Base-by-base conservation (phyloP, 1,284 basidiomycete species). In the Hymenochaete sp. region DNA sequence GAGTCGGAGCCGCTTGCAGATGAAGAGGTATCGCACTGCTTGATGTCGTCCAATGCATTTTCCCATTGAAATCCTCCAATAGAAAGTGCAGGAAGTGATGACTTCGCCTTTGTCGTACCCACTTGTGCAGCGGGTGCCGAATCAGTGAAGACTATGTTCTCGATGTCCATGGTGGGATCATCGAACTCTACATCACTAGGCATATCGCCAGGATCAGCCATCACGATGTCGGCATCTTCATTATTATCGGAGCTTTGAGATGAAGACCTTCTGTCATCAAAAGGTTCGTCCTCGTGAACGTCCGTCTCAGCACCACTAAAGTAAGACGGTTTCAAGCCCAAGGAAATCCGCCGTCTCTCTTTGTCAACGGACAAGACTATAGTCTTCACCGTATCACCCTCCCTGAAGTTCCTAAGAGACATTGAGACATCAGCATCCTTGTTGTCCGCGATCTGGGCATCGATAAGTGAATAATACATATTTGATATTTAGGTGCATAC, bases 271-370 rank as follows among this genome's bases (percentile, higher is more conserved):
- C 14, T 31, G 10, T 31, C 28, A 31, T 31, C 28, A 31, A 10
- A 9, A n/a, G 5, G 32, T 35, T 35, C 32, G 14, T 35, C 13
- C 8, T 35, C 32, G 5, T 35, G 14, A 6, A 5, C 32, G 21
- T 35, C 32, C 5, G 32, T 6, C 14, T 35, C 32, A 35, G 32
- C 8, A 4, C 13, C 13, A n/a, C 35, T 38, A 61, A 97, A 95
- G 63, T 85, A 83, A 38, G 86, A 93, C 27, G 88, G 89, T 64
- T 96, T 98, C 51, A 98, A 70, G 44, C 90, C 85, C 36, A 98
- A 75, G 37, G 86, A 86, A 53, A 98, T 80, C 43, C 85, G 83
- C 39, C 75, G 77, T 63, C 88, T 92, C 53, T 79, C 76, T 3
- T 56, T 55, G 56, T 93, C 82, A 38, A 95, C 70, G 8, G 75